Base-by-base conservation (phyloP, 129 eudicot genomes). In the Escallonia rubra region DNA sequence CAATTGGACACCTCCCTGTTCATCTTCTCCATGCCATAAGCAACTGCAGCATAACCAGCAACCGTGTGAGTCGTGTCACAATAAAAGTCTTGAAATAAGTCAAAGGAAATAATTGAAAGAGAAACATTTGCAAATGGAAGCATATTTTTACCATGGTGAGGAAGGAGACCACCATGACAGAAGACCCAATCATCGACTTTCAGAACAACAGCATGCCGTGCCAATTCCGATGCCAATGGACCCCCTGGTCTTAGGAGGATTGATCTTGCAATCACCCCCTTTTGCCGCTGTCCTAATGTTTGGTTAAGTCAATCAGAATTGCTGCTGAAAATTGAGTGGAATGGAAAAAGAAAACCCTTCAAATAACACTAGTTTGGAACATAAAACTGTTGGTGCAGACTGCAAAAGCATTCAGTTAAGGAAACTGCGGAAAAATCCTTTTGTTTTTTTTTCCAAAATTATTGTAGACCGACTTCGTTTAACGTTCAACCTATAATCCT, bases 151-250 rank as follows among this genome's bases (percentile, higher is more conserved):
- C 99, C 99, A 63, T 93, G 99, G 72, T 85, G 99, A 65, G 99
- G 99, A 82, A 93, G 96, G 82, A 93, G 99, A 57, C 99, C 99
- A 10, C 99, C 99, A 52, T 93, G 99, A 79, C 99, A 93, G 52
- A 93, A 93, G 59, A 93, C 75, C 99, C 99, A 93, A 75, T 93
- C 95, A 77, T 93, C 82, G 68, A 93, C 82, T 78, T 89, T 89
- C 41, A 93, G 92, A 70, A 86, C 95, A 67, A 93, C 96, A 13
- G 95, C 68, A 65, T 86, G 99, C 2, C 82, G 82, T 43, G 99
- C 95, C 81, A 93, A 81, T 72, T 93, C 96, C 70, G 80, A 85
- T 59, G 99, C 96, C 81, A 93, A 74, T 8, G 90, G 95, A 63
- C 99, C 99, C 3, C 99, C 99, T 15, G 96, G 93, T 81, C 96